These are phyloP conservation scores for Kwoniella sp. DNA, from an alignment of 768 basidiomycete genomes.

Conservation along the genomic window DNA sequence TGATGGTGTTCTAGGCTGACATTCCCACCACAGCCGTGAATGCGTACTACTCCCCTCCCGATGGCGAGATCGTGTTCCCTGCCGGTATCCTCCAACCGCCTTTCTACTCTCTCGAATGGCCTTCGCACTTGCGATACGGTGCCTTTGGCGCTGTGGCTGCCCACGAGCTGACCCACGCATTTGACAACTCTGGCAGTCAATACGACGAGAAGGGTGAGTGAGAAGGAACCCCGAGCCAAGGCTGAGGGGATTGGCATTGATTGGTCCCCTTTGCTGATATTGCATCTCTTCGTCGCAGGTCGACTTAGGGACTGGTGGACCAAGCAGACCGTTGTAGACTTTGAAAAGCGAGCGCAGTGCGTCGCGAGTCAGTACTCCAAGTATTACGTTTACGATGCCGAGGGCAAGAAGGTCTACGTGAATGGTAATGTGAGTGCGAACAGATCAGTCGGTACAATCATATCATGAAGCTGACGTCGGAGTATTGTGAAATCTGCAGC, in stretches of 20 bases:
- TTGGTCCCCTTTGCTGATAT: background rate
- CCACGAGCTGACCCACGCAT: slow-evolving; percentile 77
- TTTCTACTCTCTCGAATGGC: slow-evolving; percentile 85
- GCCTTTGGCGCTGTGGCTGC: slow-evolving; percentile 89
- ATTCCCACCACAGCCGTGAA: slow-evolving; percentile 30
- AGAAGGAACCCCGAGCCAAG: slow-evolving; percentile 5
- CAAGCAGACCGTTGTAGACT: slow-evolving; percentile 71
- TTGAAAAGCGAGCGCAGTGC: slow-evolving; percentile 79
- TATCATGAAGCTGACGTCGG: background rate
- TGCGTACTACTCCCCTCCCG: slow-evolving; percentile 63
- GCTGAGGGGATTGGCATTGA: background rate
- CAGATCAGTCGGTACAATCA: background rate
- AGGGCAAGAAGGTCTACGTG: slow-evolving; percentile 79
- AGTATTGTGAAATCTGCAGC: slow-evolving; percentile 14
- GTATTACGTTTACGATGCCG: slow-evolving; percentile 82
- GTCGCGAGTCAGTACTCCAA: slow-evolving; percentile 88
- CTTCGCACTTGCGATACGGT: slow-evolving; percentile 84
- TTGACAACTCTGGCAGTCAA: slow-evolving; percentile 70
- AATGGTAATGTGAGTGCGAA: slow-evolving; percentile 70
- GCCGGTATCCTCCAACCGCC: slow-evolving; percentile 93
- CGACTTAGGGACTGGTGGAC: slow-evolving; percentile 45
- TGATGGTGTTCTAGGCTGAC: background rate
- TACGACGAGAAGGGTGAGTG: slow-evolving; percentile 85
- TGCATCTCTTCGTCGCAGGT: slow-evolving; percentile 8
- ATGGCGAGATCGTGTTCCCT: slow-evolving; percentile 90